Evolutionary conservation across 441 rosid species (phyloP), one percentile per base, ranked within the genome.

Genomic region (Theobroma grandiflorum): DNA sequence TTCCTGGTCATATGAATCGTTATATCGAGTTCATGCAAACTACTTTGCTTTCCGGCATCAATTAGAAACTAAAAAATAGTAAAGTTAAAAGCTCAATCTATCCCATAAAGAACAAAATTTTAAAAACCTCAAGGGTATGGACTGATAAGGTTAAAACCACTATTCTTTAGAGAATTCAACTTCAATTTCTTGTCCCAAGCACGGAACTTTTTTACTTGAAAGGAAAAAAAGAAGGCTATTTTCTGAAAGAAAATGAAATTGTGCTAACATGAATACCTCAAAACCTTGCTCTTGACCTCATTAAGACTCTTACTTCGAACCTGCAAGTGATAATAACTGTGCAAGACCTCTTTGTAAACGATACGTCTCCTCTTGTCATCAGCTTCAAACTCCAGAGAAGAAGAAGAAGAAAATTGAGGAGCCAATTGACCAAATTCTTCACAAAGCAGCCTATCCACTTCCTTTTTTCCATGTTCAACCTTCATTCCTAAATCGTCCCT

Each of bases 271-370:
- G 50, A 79, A 40, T 79, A 95, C 99, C 99, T 89, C 80, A 89
- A 80, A 18, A 92, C 86, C 65, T 79, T 87, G 76, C 64, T 73
- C 78, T 87, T 91, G 0, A 90, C 90, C 57, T 80, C 86, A 40
- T 64, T 78, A 74, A 92, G 81, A 78, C 69, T 86, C 75, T 33
- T 80, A 15, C 68, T 78, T 63, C 80, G 85, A n/a, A 79, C 55
- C 49, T n/a, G 78, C 55, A 82, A 55, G 47, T 82, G 79, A 74
- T 88, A 86, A 78, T 90, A 89, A 82, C 84, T 86, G 78, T 81
- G 82, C 77, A 90, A 82, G 52, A 93, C 86, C 76, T 90, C 87
- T 62, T 79, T 78, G 76, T 84, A 86, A 82, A 86, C 84, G 6
- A 79, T 83, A 33, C 31, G 68, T 75, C 73, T 84, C 64, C 78